Base-by-base conservation (phyloP, 2,329 filamentous ascomycete genomes). In the Incumbomyces delicatus region DNA sequence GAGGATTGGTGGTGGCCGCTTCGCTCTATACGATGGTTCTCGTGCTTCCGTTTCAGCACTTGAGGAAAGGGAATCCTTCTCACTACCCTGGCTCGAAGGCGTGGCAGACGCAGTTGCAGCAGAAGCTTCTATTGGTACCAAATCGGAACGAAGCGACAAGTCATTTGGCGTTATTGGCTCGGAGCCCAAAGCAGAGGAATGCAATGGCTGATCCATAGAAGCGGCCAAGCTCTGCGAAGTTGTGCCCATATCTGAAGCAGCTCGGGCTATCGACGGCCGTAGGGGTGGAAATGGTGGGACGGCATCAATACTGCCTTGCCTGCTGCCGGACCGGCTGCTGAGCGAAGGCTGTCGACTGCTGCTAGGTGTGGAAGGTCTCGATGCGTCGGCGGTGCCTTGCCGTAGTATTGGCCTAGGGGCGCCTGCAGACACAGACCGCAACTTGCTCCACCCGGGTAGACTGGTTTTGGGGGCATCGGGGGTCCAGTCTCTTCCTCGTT, bases 11-110 rank as follows among this genome's bases (percentile, higher is more conserved):
- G 54, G 51, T 14, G 54, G 54, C 31, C 51, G 44, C 37, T 52
- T 57, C 7, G 51, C 43, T 41, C 46, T 55, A 37, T 57, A 57
- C 2, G 50, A 46, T 31, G 54, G 53, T 37, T 52, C 51, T n/a
- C 41, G 41, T 11, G 31, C 14, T 13, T 42, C 29, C 17, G 3
- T 11, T n/a, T 40, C 20, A 7, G 38, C 8, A 8, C 22, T 27
- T 27, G 8, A 5, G 22, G 22, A 27, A 27, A 5, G 4, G 5
- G 22, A 27, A 27, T 4, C 22, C 8, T 27, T 27, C 22, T 27
- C 22, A 8, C 22, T 8, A 5, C 8, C 22, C 8, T 5, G 8
- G 22, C n/a, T n/a, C 36, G 17, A n/a, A 13, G 27, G 17, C 17
- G 14, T 43, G 41, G 4, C 33, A 6, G 41, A 16, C 17, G 14